Evolutionary conservation across 2,329 filamentous ascomycete species (phyloP).

Genomic region (Whalleya microplaca): DNA sequence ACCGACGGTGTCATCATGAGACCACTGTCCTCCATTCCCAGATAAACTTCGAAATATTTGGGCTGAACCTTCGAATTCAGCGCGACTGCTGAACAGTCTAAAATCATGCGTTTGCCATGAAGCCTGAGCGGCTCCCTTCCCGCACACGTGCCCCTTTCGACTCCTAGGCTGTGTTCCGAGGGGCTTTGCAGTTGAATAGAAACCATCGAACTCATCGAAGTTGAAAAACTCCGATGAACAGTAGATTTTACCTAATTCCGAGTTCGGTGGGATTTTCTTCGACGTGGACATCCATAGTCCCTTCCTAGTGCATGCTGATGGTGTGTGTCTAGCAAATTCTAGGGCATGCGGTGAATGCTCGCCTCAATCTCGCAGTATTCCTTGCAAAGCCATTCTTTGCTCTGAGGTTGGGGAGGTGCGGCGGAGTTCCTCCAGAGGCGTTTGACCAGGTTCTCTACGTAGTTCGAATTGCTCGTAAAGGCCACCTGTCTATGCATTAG

Average conservation of each 20-base stretch:
- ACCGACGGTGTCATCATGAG: not conserved
- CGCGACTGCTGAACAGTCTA: not conserved
- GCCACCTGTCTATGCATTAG: conserved; percentile 20
- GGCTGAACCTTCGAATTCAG: not conserved
- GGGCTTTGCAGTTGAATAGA: not conserved
- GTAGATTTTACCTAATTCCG: not conserved
- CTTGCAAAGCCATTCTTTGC: conserved; percentile 17
- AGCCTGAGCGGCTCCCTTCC: not conserved
- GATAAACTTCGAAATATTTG: not conserved
- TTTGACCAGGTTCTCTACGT: conserved; percentile 21
- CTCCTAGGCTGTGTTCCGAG: not conserved
- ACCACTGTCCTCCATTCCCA: not conserved
- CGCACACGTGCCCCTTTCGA: not conserved
- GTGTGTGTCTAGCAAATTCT: not conserved
- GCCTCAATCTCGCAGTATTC: conserved; percentile 7
- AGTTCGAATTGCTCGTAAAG: conserved; percentile 35
- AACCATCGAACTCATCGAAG: not conserved
- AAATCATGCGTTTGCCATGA: not conserved
- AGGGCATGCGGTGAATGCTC: not conserved
- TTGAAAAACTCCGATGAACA: not conserved
- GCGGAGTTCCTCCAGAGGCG: conserved; percentile 19
- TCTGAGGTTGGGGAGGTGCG: conserved; percentile 23
- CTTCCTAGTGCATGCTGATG: not conserved
- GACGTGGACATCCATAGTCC: not conserved
- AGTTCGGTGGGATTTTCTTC: not conserved